These are phyloP conservation scores for Talaromyces borbonicus DNA, from an alignment of 495 filamentous ascomycete genomes.

Conservation along the genomic window DNA sequence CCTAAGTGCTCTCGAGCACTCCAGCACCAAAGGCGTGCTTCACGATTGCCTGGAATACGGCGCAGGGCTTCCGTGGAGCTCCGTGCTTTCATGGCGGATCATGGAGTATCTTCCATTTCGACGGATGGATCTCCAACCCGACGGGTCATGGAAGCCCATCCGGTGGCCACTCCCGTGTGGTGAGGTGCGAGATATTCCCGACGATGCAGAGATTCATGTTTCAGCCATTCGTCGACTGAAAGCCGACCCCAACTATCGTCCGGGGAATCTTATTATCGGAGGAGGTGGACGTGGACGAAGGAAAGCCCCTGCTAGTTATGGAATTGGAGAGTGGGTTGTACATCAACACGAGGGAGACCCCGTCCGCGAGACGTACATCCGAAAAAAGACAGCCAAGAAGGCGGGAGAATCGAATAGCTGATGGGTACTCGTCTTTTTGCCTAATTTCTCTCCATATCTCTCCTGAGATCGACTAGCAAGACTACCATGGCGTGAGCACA, in stretches of 20 bases:
- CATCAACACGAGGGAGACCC: slow-evolving; percentile 51
- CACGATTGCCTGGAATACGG: slow-evolving; percentile 68
- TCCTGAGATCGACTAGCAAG: not conserved
- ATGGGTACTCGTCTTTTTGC: not conserved
- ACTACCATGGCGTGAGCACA: too few species aligned
- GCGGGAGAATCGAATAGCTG: slow-evolving; percentile 10
- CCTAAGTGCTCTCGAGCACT: slow-evolving; percentile 45
- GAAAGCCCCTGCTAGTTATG: slow-evolving; percentile 47
- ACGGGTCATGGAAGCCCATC: slow-evolving; percentile 76
- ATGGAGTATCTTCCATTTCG: slow-evolving; percentile 85
- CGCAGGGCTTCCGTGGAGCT: slow-evolving; percentile 46
- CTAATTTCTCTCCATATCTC: not conserved
- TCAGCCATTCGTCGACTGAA: slow-evolving; percentile 68
- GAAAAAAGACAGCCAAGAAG: slow-evolving; percentile 15
- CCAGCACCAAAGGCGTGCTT: slow-evolving; percentile 51
- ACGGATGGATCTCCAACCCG: slow-evolving; percentile 64
- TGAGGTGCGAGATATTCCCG: slow-evolving; percentile 72
- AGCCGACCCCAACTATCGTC: slow-evolving; percentile 53
- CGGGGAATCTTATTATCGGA: slow-evolving; percentile 73
- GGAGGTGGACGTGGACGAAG: slow-evolving; percentile 66
- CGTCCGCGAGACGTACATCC: slow-evolving; percentile 53
- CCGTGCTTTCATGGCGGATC: slow-evolving; percentile 64
- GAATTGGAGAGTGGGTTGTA: slow-evolving; percentile 68
- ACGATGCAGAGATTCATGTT: slow-evolving; percentile 58
- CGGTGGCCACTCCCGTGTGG: slow-evolving; percentile 71